These are phyloP conservation scores for Veloporphyrellus conicus DNA, from an alignment of 1,284 basidiomycete species.

Conservation along the genomic window DNA sequence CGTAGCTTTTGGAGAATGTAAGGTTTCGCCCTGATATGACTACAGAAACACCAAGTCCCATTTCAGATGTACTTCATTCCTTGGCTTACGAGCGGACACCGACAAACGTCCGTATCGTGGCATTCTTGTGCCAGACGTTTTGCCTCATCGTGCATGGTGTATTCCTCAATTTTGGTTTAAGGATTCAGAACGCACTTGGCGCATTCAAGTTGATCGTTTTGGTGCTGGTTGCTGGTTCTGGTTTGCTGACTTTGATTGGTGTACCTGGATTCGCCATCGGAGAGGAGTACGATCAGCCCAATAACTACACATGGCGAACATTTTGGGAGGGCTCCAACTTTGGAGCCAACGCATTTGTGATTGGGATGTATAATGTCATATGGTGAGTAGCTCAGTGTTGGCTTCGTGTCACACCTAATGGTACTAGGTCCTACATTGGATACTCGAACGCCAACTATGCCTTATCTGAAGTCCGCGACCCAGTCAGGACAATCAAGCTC, in stretches of 20 bases:
- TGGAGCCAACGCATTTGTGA: slow-evolving; percentile 54
- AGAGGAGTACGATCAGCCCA: slow-evolving; percentile 42
- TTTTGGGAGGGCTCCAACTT: slow-evolving; percentile 53
- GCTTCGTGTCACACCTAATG: slow-evolving; percentile 1
- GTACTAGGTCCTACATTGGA: slow-evolving; percentile 60
- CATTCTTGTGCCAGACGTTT: slow-evolving; percentile 54
- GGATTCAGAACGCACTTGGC: slow-evolving; percentile 65
- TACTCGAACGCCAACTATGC: slow-evolving; percentile 72
- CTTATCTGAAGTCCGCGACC: slow-evolving; percentile 62
- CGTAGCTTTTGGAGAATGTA: slow-evolving; percentile 68
- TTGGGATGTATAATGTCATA: slow-evolving; percentile 62
- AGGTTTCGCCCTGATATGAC: not conserved
- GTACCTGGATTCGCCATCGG: slow-evolving; percentile 44
- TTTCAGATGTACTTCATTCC: slow-evolving; percentile 52
- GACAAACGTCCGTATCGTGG: slow-evolving; percentile 48
- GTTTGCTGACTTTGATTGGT: slow-evolving; percentile 53
- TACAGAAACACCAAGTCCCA: not conserved
- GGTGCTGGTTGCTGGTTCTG: slow-evolving; percentile 53
- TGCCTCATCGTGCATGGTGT: slow-evolving; percentile 57
- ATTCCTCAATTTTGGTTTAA: slow-evolving; percentile 53
- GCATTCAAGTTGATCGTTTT: slow-evolving; percentile 60
- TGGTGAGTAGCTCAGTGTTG: slow-evolving; percentile 41
- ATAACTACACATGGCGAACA: slow-evolving; percentile 50
- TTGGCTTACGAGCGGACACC: slow-evolving; percentile 42
- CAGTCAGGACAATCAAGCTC: slow-evolving; percentile 60